Evolutionary conservation across 2,329 filamentous ascomycete genomes (phyloP), one percentile per base, ranked within the genome.

Genomic region (Trichoderma asperellum): DNA sequence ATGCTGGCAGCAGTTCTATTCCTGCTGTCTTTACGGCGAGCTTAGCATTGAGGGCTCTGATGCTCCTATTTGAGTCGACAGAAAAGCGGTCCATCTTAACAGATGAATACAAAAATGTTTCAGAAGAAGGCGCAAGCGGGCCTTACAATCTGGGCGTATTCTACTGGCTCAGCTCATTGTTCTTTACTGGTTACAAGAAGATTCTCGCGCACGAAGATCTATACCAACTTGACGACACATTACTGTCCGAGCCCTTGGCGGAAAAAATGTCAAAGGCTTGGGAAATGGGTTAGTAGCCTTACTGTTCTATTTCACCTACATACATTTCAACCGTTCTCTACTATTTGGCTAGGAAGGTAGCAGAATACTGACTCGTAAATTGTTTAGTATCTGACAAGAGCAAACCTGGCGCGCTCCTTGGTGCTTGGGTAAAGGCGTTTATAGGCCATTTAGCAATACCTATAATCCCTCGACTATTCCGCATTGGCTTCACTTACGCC

Each of bases 161-260:
- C 73, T 83, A 80, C 78, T 88, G 86, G 86, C 75, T 87, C 61
- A 86, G 84, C 69, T 76, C 79, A 6, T 74, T 87, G 5, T 82
- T 88, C 62, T 78, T 75, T 11, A n/a, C 61, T 6, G 73, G 73
- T 14, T 72, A 70, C 60, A 66, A 63, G 21, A 62, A 74, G 75
- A 61, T 79, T 4, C 72, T 87, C 6, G 72, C 75, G 0, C 76
- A 85, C 0, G 80, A 83, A 8, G 83, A 76, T 49, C 55, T 76
- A 24, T 75, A 73, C 43, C 70, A 71, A 16, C 70, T 76, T 7
- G 74, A 75, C 16, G 58, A 71, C 10, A 62, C 71, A n/a, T 64
- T 76, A 34, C 61, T 71, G 24, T 71, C 72, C 0, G 66, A 70
- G 16, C 56, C 60, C 10, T 68, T 73, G 29, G 73, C 71, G 43